Base-by-base conservation (phyloP, 768 basidiomycete species). In the Tubosaeta sp. region DNA sequence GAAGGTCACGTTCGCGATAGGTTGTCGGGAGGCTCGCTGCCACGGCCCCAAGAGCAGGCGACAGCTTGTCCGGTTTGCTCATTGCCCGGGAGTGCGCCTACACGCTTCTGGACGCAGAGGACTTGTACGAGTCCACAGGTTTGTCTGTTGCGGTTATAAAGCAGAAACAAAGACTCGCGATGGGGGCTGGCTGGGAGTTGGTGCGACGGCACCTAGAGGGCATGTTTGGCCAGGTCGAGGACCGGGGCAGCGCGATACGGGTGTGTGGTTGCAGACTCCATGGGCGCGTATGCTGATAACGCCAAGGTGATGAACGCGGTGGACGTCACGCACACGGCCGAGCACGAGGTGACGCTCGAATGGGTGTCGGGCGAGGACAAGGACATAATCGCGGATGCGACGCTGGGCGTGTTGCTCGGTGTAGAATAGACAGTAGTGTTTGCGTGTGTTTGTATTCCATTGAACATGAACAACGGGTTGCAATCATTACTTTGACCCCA, bases 351-450 rank as follows among this genome's bases (percentile, higher is more conserved):
- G 46, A 87, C 82, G 32, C 71, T 99, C 19, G 93, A 95, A 68
- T 99, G 95, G 95, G 85, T 86, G 38, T 94, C 94, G 0, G 87
- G 86, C 58, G 84, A 87, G 7, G 89, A 87, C 62, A 95, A 92
- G 59, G 95, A 99, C 65, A 97, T 97, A 93, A 87, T 99, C 47
- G 95, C 95, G 6, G 95, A 98, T 66, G 92, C 94, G 13, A 89
- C 91, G 0, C 64, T 97, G 41, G 91, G 91, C 0, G 73, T 98
- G 35, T 80, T 97, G 31, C 82, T 88, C 0, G 87, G 92, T 1
- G 90, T 96, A 45, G 94, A 96, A 68, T 83, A 80, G 59, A 94
- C 5, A 21, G 31, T 25, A 10, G 21, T 62, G 39, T 63, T 63
- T 59, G 35, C 16, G 18, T 27, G 13, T 63, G 11, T 63, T 63